Base-by-base conservation (phyloP, 441 rosid species). In the Croton laevigatus region DNA sequence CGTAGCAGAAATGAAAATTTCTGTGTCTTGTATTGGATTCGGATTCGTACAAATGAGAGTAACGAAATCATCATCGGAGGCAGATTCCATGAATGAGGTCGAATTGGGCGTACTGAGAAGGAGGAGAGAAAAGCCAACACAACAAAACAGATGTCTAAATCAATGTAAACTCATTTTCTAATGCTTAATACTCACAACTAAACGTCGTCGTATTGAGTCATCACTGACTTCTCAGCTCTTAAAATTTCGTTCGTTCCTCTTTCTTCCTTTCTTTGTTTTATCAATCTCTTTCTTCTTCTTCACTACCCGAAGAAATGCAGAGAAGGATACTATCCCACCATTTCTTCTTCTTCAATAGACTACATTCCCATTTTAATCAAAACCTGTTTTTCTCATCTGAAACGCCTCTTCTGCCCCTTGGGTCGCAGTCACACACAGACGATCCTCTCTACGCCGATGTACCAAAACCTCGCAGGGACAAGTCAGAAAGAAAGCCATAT, bases 401-500 rank as follows among this genome's bases (percentile, higher is more conserved):
- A 45, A 63, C 36, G 63, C 7, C 79, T 19, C 72, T 71, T 19
- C 72, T 71, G 45, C 4, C 59, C 60, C 19, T 64, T 67, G 62
- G 16, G 17, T 46, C 38, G 6, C 77, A 65, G 17, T 46, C 38
- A 6, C 77, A 65, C 5, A 46, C 60, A n/a, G 68, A 73, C 12
- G 86, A 87, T 76, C 82, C 84, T 79, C 71, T 69, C 36, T 89
- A 85, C 71, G 61, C 76, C n/a, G 97, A 93, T 63, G 65, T 89
- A 63, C 97, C 97, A 14, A 87, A 86, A 75, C 93, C 89, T 9
- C 85, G 80, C 34, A 66, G 80, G 73, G 88, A 87, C 69, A 91
- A 87, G 79, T 86, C 94, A 7, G 81, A 87, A 86, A 88, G 98
- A 77, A 93, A 91, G 73, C 94, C 94, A 2, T 89, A 84, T 52